Evolutionary conservation across 2,329 filamentous ascomycete genomes (phyloP), one percentile per base, ranked within the genome.

Genomic region (Truncatella angustata): DNA sequence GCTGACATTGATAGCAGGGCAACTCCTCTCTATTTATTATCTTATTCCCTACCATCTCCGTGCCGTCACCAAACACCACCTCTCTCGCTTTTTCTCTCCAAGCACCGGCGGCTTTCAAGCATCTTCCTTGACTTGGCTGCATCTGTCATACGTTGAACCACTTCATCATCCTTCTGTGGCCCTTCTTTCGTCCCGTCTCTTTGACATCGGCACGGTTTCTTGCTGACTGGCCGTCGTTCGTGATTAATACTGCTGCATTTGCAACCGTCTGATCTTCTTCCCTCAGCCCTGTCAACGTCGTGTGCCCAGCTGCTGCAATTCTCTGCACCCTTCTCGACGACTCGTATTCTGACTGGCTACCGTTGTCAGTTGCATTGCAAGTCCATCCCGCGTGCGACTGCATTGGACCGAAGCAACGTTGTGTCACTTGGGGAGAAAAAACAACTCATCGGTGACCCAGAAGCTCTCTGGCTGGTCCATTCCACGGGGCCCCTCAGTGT

Each of bases 341-440:
- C 49, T 49, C 45, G 39, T 51, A 49, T 51, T 56, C 50, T 56
- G 51, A 56, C 55, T 58, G 57, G 58, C 54, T 61, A 60, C 59
- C 55, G 47, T 54, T 53, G 48, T 37, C 49, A 55, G 56, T 47
- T 51, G 57, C 54, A 55, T 57, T 54, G 55, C 58, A 54, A 55
- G 51, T 54, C 52, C 54, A 53, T 56, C 53, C 59, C 56, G 57
- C 55, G 51, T 52, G 50, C 54, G 53, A 55, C 61, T 63, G 60
- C 60, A 62, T 40, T 54, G 54, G 58, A 36, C 60, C 62, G 62
- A 59, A 58, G 42, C 34, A 53, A 50, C 55, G 51, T 52, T 54
- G 60, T 62, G 56, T 54, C 34, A 62, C 58, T 49, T 45, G 49
- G 16, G 30, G 40, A 24, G 23, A 51, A 47, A n/a, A 50, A 42